Evolutionary conservation across 345 rosid genomes (phyloP).

Genomic region (Adansonia digitata): DNA sequence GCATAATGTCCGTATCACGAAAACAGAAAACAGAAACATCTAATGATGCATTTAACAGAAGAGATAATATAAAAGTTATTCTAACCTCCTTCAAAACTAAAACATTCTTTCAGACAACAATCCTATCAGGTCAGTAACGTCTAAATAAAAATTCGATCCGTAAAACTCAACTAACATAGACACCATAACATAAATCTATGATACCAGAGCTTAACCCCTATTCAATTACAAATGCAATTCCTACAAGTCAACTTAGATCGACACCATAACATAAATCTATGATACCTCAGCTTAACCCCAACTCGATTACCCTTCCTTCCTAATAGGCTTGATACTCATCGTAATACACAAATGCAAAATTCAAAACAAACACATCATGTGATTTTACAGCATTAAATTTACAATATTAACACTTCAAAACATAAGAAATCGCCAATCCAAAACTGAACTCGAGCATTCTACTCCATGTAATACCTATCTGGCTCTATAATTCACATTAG

Average conservation of each 20-base stretch:
- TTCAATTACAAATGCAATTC: not conserved
- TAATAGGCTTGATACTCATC: not conserved
- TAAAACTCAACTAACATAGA: not conserved
- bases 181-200: not conserved
- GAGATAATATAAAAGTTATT: too few species aligned
- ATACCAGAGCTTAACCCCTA: not conserved
- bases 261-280: not conserved
- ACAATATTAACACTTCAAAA: not conserved
- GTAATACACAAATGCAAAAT: not conserved
- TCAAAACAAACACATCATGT: not conserved
- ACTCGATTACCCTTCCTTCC: not conserved
- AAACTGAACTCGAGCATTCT: not conserved
- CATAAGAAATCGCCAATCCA: not conserved
- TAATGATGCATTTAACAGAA: not conserved
- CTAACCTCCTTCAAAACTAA: not conserved
- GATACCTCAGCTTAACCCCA: not conserved
- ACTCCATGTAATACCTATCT: not conserved
- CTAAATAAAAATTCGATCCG: not conserved
- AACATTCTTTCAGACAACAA: not conserved
- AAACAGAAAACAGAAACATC: not conserved
- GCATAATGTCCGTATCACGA: not conserved
- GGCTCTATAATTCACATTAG: not conserved
- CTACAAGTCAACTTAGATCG: not conserved
- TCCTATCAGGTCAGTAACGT: not conserved
- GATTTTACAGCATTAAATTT: not conserved